Conservation (phyloP, 2,329 filamentous ascomycete genomes). For the Xylaria sp. region DNA sequence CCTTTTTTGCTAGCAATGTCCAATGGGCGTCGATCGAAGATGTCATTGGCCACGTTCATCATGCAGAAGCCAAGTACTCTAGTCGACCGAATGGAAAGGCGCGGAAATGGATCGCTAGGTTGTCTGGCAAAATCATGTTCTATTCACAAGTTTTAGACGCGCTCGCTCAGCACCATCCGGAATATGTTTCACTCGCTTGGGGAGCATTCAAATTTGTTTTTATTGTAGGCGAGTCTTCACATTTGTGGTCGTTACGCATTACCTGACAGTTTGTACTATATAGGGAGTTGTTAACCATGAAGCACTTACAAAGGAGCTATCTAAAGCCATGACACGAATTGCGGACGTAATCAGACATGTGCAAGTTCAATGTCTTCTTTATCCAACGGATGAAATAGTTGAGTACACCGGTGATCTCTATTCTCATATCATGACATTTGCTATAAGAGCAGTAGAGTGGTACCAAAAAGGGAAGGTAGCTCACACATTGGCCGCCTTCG, state of each 20-base stretch:
- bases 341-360: background rate
- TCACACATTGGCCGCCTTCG: background rate
- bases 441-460: background rate
- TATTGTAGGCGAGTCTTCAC: background rate
- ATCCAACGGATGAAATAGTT: background rate
- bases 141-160: conserved; percentile 21
- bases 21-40: background rate
- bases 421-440: background rate
- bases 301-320: background rate
- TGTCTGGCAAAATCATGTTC: background rate
- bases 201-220: conserved; percentile 22
- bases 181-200: conserved; percentile 21
- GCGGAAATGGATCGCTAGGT: background rate
- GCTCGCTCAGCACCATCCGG: conserved; percentile 22
- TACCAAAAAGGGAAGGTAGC: background rate
- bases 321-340: background rate
- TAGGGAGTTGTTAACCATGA: background rate
- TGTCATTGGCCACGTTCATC: background rate
- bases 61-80: background rate
- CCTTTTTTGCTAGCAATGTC: background rate
- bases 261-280: background rate
- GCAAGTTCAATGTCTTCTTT: background rate
- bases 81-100: conserved; percentile 1
- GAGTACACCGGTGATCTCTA: background rate
- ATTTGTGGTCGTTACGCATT: background rate